These are phyloP conservation scores for Tetracladium setigerum DNA, from an alignment of 495 filamentous ascomycete genomes.

Conservation along the genomic window DNA sequence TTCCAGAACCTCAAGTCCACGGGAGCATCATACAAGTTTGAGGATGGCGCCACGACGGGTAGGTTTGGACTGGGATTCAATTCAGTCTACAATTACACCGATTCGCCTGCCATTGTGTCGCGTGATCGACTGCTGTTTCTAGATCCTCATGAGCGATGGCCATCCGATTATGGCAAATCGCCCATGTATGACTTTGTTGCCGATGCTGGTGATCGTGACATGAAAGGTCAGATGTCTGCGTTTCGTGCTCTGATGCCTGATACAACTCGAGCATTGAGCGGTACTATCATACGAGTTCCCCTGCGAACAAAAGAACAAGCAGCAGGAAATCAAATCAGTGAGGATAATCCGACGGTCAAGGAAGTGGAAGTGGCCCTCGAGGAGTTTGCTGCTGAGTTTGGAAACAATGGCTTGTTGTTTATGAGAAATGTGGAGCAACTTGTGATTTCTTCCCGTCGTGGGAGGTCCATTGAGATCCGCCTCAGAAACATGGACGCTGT, in stretches of 20 bases:
- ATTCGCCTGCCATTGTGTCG: conserved; percentile 33
- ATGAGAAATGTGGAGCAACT: conserved; percentile 29
- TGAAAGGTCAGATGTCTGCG: conserved; percentile 28
- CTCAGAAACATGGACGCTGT: conserved; percentile 7
- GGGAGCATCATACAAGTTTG: conserved; percentile 30
- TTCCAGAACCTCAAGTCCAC: conserved; percentile 28
- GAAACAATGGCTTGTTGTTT: conserved; percentile 27
- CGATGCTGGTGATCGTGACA: conserved; percentile 18
- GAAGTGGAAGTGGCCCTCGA: conserved; percentile 26
- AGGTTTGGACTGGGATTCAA: conserved; percentile 37
- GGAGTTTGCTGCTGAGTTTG: conserved; percentile 26
- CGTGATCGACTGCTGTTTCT: conserved; percentile 27
- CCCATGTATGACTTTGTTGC: conserved; percentile 31
- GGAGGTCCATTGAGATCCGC: conserved; percentile 19
- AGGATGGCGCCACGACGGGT: conserved; percentile 29
- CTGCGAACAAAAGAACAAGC: conserved; percentile 27
- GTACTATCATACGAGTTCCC: conserved; percentile 35
- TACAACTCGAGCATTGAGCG: conserved; percentile 12
- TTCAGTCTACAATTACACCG: conserved; percentile 37
- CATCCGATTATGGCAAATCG: conserved; percentile 19
- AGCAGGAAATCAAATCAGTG: conserved; percentile 23
- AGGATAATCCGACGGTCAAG: conserved; percentile 14
- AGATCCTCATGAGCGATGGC: conserved; percentile 36
- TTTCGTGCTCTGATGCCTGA: conserved; percentile 23
- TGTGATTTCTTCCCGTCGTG: conserved; percentile 17